Evolutionary conservation across 1,284 basidiomycete species (phyloP).

Genomic region (Tilletiaria anomala): DNA sequence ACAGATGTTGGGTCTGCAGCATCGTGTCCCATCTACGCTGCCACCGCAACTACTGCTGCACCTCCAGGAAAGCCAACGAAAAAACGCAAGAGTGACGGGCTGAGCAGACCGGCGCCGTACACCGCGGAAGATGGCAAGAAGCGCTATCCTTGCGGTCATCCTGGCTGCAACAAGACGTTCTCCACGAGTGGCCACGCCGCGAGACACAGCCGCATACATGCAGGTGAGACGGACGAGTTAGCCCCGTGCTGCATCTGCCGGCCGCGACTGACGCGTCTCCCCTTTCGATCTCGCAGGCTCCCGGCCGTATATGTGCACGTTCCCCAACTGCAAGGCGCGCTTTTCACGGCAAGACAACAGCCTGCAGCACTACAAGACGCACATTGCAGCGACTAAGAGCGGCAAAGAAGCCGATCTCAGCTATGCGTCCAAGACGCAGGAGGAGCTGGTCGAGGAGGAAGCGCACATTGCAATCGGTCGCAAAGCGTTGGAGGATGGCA

Average conservation of each 20-base stretch:
- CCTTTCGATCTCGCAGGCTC: conserved; percentile 15
- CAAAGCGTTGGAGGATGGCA: conserved; percentile 28
- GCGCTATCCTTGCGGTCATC: conserved; percentile 47
- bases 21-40: too few species aligned
- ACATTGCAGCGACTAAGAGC: conserved; percentile 14
- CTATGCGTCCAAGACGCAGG: too few species aligned
- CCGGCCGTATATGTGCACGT: conserved; percentile 35
- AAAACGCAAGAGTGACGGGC: too few species aligned
- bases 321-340: conserved; percentile 35
- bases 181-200: conserved; percentile 70
- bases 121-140: too few species aligned
- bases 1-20: too few species aligned
- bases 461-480: conserved; percentile 22
- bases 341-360: conserved; percentile 39
- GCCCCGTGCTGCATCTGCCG: too few species aligned
- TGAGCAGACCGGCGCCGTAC: too few species aligned
- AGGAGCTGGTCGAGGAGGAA: conserved; percentile 14
- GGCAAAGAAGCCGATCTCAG: background rate
- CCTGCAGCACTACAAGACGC: conserved; percentile 37
- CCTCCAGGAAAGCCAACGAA: too few species aligned
- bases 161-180: conserved; percentile 56
- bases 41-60: too few species aligned
- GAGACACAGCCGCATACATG: conserved; percentile 56
- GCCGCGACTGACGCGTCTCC: too few species aligned
- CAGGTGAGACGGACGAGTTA: too few species aligned